phyloP scores from a whole-genome alignment of 768 basidiomycete species.

The Rhodotorula babjevae region DNA sequence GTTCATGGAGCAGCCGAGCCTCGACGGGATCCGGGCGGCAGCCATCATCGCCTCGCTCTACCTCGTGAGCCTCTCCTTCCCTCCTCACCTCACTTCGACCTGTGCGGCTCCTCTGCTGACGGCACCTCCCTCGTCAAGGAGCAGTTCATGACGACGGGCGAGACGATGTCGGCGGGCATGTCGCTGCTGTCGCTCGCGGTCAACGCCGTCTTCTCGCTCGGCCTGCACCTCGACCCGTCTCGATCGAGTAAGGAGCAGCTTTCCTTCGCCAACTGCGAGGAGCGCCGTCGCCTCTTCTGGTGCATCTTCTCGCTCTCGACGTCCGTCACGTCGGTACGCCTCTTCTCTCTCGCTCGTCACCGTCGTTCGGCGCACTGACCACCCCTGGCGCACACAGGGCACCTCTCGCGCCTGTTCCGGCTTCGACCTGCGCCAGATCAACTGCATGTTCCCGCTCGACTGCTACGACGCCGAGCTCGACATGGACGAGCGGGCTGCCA shows the following conservation, averaged over 20 bases:
- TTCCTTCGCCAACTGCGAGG: conserved; percentile 23
- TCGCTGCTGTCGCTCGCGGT: conserved; percentile 26
- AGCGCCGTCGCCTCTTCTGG: conserved; percentile 31
- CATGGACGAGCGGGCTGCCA: conserved; percentile 23
- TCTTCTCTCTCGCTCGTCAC: no score
- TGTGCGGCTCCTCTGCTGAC: neutral
- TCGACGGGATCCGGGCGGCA: conserved; percentile 4
- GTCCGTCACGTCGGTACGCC: conserved; percentile 12
- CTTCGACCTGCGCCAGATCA: conserved; percentile 29
- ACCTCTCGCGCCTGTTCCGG: conserved; percentile 19
- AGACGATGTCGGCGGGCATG: conserved; percentile 2
- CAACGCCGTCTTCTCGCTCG: conserved; percentile 18
- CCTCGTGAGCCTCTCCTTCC: conserved; percentile 4
- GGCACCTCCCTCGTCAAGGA: neutral
- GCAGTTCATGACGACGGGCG: conserved; percentile 10
- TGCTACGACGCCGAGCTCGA: conserved; percentile 27
- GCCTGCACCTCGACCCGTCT: conserved; percentile 28
- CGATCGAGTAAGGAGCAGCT: neutral
- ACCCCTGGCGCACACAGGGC: neutral
- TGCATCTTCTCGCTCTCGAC: conserved; percentile 20
- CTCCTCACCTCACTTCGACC: no score
- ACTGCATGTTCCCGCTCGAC: conserved; percentile 33
- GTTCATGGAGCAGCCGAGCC: conserved; percentile 20
- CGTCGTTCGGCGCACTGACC: neutral
- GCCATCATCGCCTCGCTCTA: conserved; percentile 4